Evolutionary conservation across 768 basidiomycete species (phyloP), one percentile per base, ranked within the genome.

Genomic region (Collybia sordida): DNA sequence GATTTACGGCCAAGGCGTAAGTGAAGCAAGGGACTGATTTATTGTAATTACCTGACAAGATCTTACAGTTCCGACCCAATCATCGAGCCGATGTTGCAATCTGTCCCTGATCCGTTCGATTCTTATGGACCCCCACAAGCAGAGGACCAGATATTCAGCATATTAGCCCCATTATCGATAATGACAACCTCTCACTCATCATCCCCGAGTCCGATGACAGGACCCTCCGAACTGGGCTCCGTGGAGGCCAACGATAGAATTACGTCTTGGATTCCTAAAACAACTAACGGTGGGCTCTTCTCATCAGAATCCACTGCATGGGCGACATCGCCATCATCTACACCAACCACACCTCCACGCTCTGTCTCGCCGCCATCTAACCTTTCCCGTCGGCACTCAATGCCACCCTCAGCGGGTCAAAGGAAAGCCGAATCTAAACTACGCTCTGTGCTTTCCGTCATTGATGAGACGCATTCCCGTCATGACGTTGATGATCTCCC

Each of bases 61-160:
- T 31, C 31, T 45, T 59, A 54, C 60, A 88, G 87, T 45, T 90
- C 90, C 52, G 94, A 98, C 67, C 90, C 92, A 23, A 77, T 91
- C 36, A 83, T 98, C 48, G 93, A 98, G 63, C 88, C 88, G 1
- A 88, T 98, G 83, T 73, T 98, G 2, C 86, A 92, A 66, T 81
- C 88, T 6, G 79, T 95, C 41, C 93, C 93, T 17, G 94, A 97
- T 64, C 91, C 94, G 25, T 96, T 96, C 55, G 93, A 96, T 56
- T 81, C 91, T 0, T 96, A 96, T 60, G 92, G 91, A 3, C 89
- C 90, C 18, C 86, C 88, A 2, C 90, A 88, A 58, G 77, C 89
- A 36, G 90, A 94, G 65, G 88, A 93, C 59, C 87, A 93, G 63
- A 94, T 97, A 56, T 96, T 96, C 71, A 91, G 85, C 63, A 95